phyloP scores from a whole-genome alignment of 2,329 filamentous ascomycete genomes.

The Elsinoe fawcettii region DNA sequence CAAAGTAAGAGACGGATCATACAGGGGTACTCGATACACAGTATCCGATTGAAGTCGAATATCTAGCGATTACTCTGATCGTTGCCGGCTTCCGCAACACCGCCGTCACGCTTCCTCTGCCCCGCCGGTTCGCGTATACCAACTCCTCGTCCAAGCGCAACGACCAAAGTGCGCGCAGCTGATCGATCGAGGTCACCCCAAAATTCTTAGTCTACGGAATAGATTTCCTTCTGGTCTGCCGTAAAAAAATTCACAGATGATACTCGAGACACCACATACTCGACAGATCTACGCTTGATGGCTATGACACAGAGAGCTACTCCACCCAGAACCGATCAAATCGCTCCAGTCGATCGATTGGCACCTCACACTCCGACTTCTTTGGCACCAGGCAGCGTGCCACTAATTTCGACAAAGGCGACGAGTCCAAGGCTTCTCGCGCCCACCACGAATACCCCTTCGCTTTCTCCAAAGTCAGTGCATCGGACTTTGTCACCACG shows the following conservation, averaged over 20 bases:
- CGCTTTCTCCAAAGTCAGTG: constrained; percentile 36
- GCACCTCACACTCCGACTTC: constrained; percentile 5
- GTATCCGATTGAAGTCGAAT: neutral
- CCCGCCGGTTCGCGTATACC: constrained; percentile 6
- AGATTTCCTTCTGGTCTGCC: neutral
- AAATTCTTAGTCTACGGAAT: too few relatives aligned
- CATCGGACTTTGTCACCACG: constrained; percentile 33
- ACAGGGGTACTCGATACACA: neutral
- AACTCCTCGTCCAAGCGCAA: neutral
- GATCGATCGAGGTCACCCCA: neutral
- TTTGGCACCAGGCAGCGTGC: neutral
- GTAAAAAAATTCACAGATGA: neutral
- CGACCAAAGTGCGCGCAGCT: neutral
- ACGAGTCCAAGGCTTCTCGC: constrained; percentile 13
- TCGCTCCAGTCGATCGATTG: neutral
- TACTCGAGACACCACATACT: neutral
- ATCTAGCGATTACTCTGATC: neutral
- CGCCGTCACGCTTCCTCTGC: neutral
- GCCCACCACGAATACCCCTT: constrained; percentile 18
- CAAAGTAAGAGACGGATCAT: constrained; percentile 5
- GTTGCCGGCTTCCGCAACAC: neutral
- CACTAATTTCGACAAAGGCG: constrained; percentile 21
- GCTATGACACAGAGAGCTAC: constrained; percentile 11
- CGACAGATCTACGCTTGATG: neutral
- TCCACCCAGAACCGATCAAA: constrained; percentile 4